Conservation (phyloP, 2,329 filamentous ascomycete genomes). For the Aspergillus sp. region DNA sequence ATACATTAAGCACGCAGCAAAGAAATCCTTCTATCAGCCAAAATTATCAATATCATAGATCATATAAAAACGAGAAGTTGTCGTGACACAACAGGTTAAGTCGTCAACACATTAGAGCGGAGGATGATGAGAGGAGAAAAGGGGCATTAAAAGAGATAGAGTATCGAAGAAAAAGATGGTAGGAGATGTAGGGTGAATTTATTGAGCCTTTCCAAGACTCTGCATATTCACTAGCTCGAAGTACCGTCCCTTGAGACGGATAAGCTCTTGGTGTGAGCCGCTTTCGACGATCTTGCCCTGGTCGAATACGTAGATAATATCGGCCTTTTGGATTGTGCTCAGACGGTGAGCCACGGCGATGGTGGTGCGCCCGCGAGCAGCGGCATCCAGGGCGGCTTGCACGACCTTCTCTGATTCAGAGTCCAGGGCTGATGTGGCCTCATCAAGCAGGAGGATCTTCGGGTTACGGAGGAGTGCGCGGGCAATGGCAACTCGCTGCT, state of each 20-base stretch:
- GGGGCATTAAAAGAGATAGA: not conserved
- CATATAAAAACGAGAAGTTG: no score
- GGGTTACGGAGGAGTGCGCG: slow-evolving; percentile 86
- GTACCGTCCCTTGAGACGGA: slow-evolving; percentile 64
- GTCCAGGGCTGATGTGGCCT: slow-evolving; percentile 56
- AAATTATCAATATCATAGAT: no score
- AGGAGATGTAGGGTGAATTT: slow-evolving; percentile 2
- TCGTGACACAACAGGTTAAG: not conserved
- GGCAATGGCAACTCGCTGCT: slow-evolving; percentile 90
- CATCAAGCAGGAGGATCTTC: slow-evolving; percentile 75
- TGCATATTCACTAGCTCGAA: slow-evolving; percentile 74
- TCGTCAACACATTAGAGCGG: not conserved
- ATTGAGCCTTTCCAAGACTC: slow-evolving; percentile 58
- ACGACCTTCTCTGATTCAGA: slow-evolving; percentile 47
- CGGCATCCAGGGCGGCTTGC: slow-evolving; percentile 70
- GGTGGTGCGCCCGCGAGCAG: slow-evolving; percentile 77
- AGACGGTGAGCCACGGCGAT: slow-evolving; percentile 91
- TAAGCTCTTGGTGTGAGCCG: slow-evolving; percentile 69
- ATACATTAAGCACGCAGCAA: no score
- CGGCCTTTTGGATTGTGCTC: slow-evolving; percentile 88
- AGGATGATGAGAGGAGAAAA: not conserved
- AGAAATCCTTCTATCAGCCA: no score
- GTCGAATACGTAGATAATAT: slow-evolving; percentile 95
- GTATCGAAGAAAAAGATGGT: not conserved
- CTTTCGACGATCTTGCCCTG: slow-evolving; percentile 77